These are phyloP conservation scores for Rhizopogon vinicolor DNA, from an alignment of 768 basidiomycete species.

Conservation along the genomic window DNA sequence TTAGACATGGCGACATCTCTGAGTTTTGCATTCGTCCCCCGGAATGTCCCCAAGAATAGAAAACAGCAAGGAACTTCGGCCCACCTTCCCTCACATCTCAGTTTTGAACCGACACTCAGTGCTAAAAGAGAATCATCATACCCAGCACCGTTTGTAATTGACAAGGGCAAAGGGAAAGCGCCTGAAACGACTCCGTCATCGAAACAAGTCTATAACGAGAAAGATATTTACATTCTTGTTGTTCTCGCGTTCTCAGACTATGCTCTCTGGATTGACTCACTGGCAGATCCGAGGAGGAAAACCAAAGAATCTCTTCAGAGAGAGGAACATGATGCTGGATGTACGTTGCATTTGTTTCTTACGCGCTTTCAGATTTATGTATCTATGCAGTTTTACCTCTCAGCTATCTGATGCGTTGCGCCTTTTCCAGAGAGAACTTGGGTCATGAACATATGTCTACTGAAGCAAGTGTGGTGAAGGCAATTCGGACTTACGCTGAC, in stretches of 20 bases:
- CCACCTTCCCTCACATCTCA: slow-evolving; percentile 3
- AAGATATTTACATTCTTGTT: slow-evolving; percentile 48
- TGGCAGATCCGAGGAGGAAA: slow-evolving; percentile 45
- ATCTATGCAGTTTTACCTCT: slow-evolving; percentile 53
- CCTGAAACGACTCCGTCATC: slow-evolving; percentile 3
- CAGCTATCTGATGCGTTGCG: slow-evolving; percentile 42
- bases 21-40: slow-evolving; percentile 42
- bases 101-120: slow-evolving; percentile 2
- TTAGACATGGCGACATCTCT: slow-evolving; percentile 16
- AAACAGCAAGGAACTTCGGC: slow-evolving; percentile 19
- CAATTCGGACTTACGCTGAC: slow-evolving; percentile 46
- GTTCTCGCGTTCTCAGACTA: slow-evolving; percentile 68
- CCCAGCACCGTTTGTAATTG: slow-evolving; percentile 4
- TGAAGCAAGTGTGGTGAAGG: slow-evolving; percentile 52
- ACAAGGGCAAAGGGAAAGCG: slow-evolving; percentile 23
- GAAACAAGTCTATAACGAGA: slow-evolving; percentile 24
- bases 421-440: slow-evolving; percentile 22
- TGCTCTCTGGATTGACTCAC: slow-evolving; percentile 59
- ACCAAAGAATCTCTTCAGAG: slow-evolving; percentile 32
- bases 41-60: slow-evolving; percentile 35
- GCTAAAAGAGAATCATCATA: slow-evolving; percentile 5
- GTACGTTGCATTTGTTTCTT: slow-evolving; percentile 32
- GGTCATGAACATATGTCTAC: slow-evolving; percentile 10
- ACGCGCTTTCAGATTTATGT: slow-evolving; percentile 8
- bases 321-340: slow-evolving; percentile 33